A percentile compares a stretch with the other conserved stretches of the same genome.
Evolutionary conservation across 495 filamentous ascomycete genomes (phyloP).

Genomic region (Daldinia grandis): DNA sequence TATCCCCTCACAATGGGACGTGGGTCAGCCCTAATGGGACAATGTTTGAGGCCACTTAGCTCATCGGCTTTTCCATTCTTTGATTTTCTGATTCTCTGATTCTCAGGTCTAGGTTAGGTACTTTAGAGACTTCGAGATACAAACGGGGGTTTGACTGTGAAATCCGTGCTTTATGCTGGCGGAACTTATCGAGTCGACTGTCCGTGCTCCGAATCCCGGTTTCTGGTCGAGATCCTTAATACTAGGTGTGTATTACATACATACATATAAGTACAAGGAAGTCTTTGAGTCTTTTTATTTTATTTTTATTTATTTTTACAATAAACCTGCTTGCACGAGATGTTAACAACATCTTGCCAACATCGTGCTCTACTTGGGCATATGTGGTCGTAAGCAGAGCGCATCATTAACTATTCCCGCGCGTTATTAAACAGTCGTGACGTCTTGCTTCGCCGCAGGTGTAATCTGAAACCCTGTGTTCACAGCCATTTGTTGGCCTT

Average conservation of each 20-base stretch:
- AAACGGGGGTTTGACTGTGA: background rate
- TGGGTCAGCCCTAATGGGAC: slow-evolving; percentile 12
- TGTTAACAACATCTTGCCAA: background rate
- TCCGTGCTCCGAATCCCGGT: slow-evolving; percentile 28
- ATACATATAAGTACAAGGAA: background rate
- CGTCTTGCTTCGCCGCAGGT: slow-evolving; percentile 12
- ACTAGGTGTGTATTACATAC: background rate
- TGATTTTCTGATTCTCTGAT: background rate
- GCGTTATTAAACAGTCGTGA: slow-evolving; percentile 4
- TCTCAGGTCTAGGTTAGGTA: too few species aligned
- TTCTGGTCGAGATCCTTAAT: slow-evolving; percentile 1
- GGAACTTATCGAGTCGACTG: background rate
- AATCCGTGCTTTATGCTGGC: slow-evolving; percentile 8
- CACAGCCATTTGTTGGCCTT: slow-evolving; percentile 8
- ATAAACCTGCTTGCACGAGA: slow-evolving; percentile 3
- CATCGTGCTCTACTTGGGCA: background rate
- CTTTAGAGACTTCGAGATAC: slow-evolving; percentile 14
- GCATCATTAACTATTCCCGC: background rate
- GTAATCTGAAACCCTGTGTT: slow-evolving; percentile 6
- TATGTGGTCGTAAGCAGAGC: background rate
- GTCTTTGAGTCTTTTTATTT: background rate
- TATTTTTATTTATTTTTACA: too few species aligned
- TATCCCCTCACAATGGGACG: slow-evolving; percentile 10
- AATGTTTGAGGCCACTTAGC: slow-evolving; percentile 1
- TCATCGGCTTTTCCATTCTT: background rate